Base-by-base conservation (phyloP, 768 basidiomycete species). In the Pulveroboletus sp. region DNA sequence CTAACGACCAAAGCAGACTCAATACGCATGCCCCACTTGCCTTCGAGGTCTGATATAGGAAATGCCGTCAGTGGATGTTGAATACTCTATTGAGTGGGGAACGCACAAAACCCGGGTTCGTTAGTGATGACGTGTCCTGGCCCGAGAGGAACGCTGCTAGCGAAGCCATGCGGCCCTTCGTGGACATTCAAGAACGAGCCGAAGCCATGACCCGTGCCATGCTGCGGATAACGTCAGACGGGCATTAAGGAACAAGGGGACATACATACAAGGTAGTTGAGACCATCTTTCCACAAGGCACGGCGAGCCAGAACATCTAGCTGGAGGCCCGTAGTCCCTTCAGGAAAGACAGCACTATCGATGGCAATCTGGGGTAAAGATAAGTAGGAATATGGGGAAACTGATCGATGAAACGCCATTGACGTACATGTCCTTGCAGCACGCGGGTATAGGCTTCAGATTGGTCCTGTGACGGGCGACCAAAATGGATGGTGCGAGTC, bases 111-210 rank as follows among this genome's bases (percentile, higher is more conserved):
- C 0, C 93, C 93, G 41, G 93, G 95, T 69, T 97, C 93, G 60
- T 96, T 94, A 41, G 93, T 93, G 50, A 94, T 82, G 58, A 94
- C 83, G 67, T 96, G 84, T 10, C 96, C 96, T n/a, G 83, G 82
- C 21, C 77, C 74, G 30, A 97, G 77, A 3, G 89, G 78, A 28
- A 83, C 76, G 36, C 74, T 74, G 60, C 76, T 82, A 18, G 81
- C 76, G 70, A 95, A 90, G 36, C 85, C 80, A 51, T 92, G 82
- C 14, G 89, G 81, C 10, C 93, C 89, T 71, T 91, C 89, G 59
- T 92, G 87, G 18, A 90, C 87, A 50, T 80, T 88, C 62, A 94
- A 73, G 73, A 88, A 95, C 32, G 86, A 83, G 17, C 92, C 92
- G 56, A 94, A 80, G 21, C 92, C 93, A 63, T 95, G 92, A 6